Conservation (phyloP, 805 yeast species). For the Metschnikowia borealis region DNA sequence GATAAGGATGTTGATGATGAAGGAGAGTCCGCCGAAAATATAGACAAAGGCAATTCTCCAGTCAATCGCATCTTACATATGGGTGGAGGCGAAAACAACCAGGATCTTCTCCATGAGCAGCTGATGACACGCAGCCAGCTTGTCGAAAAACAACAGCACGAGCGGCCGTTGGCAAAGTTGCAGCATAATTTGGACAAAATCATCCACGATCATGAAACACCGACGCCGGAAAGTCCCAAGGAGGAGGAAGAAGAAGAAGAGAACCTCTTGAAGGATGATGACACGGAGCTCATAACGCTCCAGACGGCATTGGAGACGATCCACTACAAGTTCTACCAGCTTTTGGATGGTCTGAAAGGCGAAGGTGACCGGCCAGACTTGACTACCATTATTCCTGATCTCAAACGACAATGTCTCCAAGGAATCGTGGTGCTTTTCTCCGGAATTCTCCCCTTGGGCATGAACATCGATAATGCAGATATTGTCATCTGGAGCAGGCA, state of each 20-base stretch:
- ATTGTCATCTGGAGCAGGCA: slow-evolving; percentile 89
- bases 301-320: slow-evolving; percentile 59
- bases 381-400: slow-evolving; percentile 63
- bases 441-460: slow-evolving; percentile 86
- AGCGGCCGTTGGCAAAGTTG: slow-evolving; percentile 78
- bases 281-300: slow-evolving; percentile 64
- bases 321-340: slow-evolving; percentile 60
- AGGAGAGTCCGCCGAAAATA: neutral
- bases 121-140: slow-evolving; percentile 63
- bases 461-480: slow-evolving; percentile 68
- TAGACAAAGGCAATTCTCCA: slow-evolving; percentile 26
- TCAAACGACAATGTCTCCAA: slow-evolving; percentile 65
- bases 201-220: slow-evolving; percentile 28
- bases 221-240: slow-evolving; percentile 21
- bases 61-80: slow-evolving; percentile 47
- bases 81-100: slow-evolving; percentile 49
- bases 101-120: slow-evolving; percentile 49
- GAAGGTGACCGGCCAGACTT: slow-evolving; percentile 50
- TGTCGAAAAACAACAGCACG: slow-evolving; percentile 74
- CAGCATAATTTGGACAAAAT: slow-evolving; percentile 67
- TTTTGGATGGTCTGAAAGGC: slow-evolving; percentile 7
- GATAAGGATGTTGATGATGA: neutral
- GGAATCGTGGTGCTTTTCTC: slow-evolving; percentile 75
- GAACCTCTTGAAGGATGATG: slow-evolving; percentile 71
- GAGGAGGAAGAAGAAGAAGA: slow-evolving; percentile 36